phyloP scores from a whole-genome alignment of 139 green algal species.

The Penium margaritaceum region DNA sequence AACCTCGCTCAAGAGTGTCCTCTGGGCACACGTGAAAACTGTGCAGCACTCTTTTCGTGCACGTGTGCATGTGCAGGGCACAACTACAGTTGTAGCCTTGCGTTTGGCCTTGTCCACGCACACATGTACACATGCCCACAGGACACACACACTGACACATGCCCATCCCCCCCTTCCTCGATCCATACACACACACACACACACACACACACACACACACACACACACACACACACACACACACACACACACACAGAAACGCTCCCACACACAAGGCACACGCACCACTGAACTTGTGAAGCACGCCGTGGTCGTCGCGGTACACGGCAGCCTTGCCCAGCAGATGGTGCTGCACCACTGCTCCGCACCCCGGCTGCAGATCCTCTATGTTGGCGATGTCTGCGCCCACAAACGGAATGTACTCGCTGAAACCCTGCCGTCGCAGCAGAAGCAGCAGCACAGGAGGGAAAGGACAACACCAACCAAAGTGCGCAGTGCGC shows the following conservation, averaged over 20 bases:
- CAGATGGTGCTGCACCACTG: constrained; percentile 27
- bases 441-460: background rate
- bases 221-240: background rate
- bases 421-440: constrained; percentile 29
- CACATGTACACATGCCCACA: background rate
- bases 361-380: constrained; percentile 15
- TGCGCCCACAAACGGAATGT: constrained; percentile 31
- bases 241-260: background rate
- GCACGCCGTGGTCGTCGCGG: constrained; percentile 18
- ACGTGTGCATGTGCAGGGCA: too few relatives aligned
- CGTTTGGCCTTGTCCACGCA: too few relatives aligned
- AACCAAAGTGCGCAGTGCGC: too few relatives aligned
- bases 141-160: background rate
- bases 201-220: background rate
- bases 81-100: too few relatives aligned
- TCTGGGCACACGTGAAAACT: too few relatives aligned
- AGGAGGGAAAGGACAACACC: too few relatives aligned
- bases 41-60: too few relatives aligned
- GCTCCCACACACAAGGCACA: background rate
- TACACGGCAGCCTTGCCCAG: constrained; percentile 25
- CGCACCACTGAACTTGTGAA: background rate
- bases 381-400: constrained; percentile 34
- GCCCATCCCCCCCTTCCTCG: background rate
- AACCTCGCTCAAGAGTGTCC: too few relatives aligned
- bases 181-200: background rate